These are phyloP conservation scores for Citrus hindsii DNA, from an alignment of 345 rosid genomes.

Conservation along the genomic window DNA sequence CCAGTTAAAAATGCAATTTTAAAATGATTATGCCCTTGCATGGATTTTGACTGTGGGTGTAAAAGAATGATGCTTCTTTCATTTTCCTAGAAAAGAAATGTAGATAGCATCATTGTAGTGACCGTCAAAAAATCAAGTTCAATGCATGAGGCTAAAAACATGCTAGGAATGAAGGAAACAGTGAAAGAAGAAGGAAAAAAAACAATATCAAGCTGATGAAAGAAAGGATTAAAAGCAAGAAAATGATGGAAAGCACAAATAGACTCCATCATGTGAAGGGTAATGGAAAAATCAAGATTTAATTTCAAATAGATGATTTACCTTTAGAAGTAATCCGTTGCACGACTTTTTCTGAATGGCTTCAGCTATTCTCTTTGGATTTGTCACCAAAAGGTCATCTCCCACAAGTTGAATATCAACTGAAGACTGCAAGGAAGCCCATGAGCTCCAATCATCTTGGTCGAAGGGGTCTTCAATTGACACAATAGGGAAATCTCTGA, in stretches of 20 bases:
- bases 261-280: not conserved
- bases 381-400: conserved; percentile 95
- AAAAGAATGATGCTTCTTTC: not conserved
- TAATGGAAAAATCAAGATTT: not conserved
- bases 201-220: not conserved
- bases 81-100: not conserved
- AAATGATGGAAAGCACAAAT: not conserved
- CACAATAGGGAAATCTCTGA: conserved; percentile 85
- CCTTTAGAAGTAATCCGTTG: conserved; percentile 92
- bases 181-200: not conserved
- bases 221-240: not conserved
- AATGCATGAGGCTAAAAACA: not conserved
- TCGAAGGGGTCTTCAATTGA: conserved; percentile 98
- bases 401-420: conserved; percentile 92
- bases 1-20: not conserved
- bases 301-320: conserved; percentile 9
- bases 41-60: not conserved
- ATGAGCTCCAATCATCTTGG: conserved; percentile 97
- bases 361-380: conserved; percentile 91
- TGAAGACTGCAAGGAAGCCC: conserved; percentile 83
- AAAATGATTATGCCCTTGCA: too few relatives aligned
- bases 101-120: not conserved
- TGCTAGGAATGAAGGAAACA: not conserved
- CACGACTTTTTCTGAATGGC: conserved; percentile 89
- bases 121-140: not conserved